Percentiles rank a stretch among this genome's conserved stretches.
phyloP scores from a whole-genome alignment of 2,329 filamentous ascomycete genomes.

The Elsinoe necatrix region DNA sequence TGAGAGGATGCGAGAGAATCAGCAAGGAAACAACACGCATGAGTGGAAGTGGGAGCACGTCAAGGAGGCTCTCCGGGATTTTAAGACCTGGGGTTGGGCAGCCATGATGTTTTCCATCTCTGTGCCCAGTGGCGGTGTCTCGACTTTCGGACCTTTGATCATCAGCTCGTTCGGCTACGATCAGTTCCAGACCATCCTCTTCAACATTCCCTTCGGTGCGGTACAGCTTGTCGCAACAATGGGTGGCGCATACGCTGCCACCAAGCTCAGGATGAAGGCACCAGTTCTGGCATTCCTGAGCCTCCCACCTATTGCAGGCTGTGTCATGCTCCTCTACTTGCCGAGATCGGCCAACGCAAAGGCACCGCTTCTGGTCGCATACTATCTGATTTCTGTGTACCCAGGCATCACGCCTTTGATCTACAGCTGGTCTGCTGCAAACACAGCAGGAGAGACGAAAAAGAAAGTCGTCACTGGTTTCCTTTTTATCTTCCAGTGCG shows the following conservation, averaged over 20 bases:
- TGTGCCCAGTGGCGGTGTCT: conserved; percentile 50
- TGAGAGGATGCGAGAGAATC: conserved; percentile 42
- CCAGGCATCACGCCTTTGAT: conserved; percentile 53
- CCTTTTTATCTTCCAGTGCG: conserved; percentile 56
- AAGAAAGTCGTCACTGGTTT: conserved; percentile 57
- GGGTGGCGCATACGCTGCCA: conserved; percentile 49
- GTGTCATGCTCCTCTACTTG: conserved; percentile 45
- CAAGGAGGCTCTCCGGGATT: conserved; percentile 46
- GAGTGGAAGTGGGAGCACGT: conserved; percentile 48
- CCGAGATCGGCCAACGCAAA: conserved; percentile 40
- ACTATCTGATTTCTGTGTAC: conserved; percentile 53
- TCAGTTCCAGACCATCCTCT: conserved; percentile 48
- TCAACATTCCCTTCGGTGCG: conserved; percentile 54
- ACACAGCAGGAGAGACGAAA: conserved; percentile 62
- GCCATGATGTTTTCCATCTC: conserved; percentile 39
- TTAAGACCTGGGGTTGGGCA: conserved; percentile 56
- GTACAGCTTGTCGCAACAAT: conserved; percentile 54
- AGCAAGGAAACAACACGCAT: conserved; percentile 34
- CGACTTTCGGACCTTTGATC: conserved; percentile 52
- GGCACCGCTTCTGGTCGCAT: conserved; percentile 47
- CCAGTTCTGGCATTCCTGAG: conserved; percentile 44
- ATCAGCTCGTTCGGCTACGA: conserved; percentile 51
- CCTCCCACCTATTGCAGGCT: conserved; percentile 49
- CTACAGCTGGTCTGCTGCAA: conserved; percentile 54
- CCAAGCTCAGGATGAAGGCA: conserved; percentile 47